Evolutionary conservation across 2,329 filamentous ascomycete genomes (phyloP).

Genomic region (Phyllosticta citribraziliensis): DNA sequence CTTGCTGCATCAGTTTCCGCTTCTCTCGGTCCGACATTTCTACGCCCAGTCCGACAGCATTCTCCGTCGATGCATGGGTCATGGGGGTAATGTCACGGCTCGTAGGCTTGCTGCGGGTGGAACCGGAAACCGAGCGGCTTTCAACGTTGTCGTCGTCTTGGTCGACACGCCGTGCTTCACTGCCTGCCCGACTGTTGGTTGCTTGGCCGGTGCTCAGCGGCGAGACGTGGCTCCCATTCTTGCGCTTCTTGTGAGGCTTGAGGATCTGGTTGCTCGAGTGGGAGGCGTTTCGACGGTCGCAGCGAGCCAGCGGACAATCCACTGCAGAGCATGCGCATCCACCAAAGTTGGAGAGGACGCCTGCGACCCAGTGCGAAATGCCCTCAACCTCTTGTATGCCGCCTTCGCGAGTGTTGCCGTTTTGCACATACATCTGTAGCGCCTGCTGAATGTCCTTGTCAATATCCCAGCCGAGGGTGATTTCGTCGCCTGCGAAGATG

Average conservation of each 20-base stretch:
- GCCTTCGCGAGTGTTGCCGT: conserved; percentile 49
- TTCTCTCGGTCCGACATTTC: conserved; percentile 53
- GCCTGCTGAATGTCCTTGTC: conserved; percentile 40
- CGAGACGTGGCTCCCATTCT: conserved; percentile 36
- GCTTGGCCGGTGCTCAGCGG: conserved; percentile 44
- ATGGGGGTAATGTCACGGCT: conserved; percentile 55
- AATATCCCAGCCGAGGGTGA: conserved; percentile 54
- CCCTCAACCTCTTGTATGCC: conserved; percentile 53
- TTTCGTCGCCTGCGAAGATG: conserved; percentile 63
- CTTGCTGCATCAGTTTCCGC: conserved; percentile 53
- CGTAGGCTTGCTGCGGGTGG: conserved; percentile 41
- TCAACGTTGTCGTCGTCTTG: conserved; percentile 49
- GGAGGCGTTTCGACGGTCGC: conserved; percentile 22
- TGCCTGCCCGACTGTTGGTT: conserved; percentile 50
- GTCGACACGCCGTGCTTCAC: conserved; percentile 41
- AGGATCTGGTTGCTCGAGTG: conserved; percentile 26
- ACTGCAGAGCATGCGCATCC: conserved; percentile 56
- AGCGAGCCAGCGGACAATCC: conserved; percentile 28
- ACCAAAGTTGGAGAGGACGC: conserved; percentile 66
- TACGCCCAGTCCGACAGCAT: conserved; percentile 29
- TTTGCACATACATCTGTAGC: conserved; percentile 51
- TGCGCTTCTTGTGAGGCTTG: conserved; percentile 40
- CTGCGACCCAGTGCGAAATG: conserved; percentile 55
- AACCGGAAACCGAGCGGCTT: conserved; percentile 46
- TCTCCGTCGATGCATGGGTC: conserved; percentile 40